Conservation (phyloP, 371 early-diverging fungal species). For the Mortierella sp. region DNA sequence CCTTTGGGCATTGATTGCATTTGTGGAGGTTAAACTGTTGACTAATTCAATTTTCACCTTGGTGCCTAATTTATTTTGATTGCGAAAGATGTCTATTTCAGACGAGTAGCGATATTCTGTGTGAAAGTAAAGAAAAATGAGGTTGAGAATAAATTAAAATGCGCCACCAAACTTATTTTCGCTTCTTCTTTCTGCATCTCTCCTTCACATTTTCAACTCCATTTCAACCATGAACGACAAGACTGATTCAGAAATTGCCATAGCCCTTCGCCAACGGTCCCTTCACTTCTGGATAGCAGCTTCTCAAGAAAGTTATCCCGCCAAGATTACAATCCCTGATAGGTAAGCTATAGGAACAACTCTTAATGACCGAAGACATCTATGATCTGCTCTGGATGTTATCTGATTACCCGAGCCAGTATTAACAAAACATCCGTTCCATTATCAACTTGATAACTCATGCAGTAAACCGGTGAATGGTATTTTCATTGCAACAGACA, state of each 20-base stretch:
- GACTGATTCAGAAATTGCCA: slow-evolving; percentile 36
- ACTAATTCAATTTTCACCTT: too few species aligned
- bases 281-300: slow-evolving; percentile 63
- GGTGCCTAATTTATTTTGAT: too few species aligned
- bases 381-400: not conserved
- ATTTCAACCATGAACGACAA: slow-evolving; percentile 23
- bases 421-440: too few species aligned
- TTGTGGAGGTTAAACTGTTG: too few species aligned
- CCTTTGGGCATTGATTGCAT: too few species aligned
- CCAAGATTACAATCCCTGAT: slow-evolving; percentile 56
- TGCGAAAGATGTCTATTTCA: slow-evolving; percentile 3
- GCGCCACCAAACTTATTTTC: not conserved
- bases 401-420: not conserved
- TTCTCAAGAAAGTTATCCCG: slow-evolving; percentile 32
- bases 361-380: too few species aligned
- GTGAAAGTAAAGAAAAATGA: not conserved
- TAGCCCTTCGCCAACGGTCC: slow-evolving; percentile 59
- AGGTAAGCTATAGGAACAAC: slow-evolving; percentile 5
- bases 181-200: not conserved
- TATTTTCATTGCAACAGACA: slow-evolving; percentile 60
- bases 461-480: slow-evolving; percentile 58
- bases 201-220: not conserved
- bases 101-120: slow-evolving; percentile 17
- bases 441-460: not conserved
- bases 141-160: not conserved